Evolutionary conservation across 306 rosid species (phyloP).

Genomic region (Glycine soja): DNA sequence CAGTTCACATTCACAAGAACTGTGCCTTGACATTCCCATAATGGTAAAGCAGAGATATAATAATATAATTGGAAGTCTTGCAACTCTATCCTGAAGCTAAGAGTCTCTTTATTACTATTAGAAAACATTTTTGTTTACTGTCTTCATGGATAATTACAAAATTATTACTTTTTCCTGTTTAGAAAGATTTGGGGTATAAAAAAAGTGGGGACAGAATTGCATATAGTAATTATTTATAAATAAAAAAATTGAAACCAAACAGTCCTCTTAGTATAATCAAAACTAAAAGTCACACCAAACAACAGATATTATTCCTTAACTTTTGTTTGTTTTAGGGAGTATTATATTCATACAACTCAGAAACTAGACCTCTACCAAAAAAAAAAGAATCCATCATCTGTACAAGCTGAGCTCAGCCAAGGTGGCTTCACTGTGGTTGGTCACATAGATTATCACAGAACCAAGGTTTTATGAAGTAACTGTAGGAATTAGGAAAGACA

Average conservation of each 20-base stretch:
- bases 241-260: no score
- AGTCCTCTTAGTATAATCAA: no score
- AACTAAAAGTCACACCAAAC: not conserved
- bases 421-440: not conserved
- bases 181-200: no score
- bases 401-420: not conserved
- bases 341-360: not conserved
- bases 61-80: not conserved
- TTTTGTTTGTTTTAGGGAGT: not conserved
- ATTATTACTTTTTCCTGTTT: not conserved
- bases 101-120: no score
- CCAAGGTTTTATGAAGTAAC: not conserved
- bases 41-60: not conserved
- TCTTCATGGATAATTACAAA: not conserved
- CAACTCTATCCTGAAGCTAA: not conserved
- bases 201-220: not conserved
- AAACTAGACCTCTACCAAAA: not conserved
- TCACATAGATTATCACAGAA: conserved; percentile 4
- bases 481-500: not conserved
- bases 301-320: not conserved
- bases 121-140: not conserved
- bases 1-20: not conserved
- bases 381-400: not conserved
- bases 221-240: not conserved
- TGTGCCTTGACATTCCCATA: not conserved